Evolutionary conservation across 1,284 basidiomycete species (phyloP).

Genomic region (Cutaneotrichosporon daszewskae): DNA sequence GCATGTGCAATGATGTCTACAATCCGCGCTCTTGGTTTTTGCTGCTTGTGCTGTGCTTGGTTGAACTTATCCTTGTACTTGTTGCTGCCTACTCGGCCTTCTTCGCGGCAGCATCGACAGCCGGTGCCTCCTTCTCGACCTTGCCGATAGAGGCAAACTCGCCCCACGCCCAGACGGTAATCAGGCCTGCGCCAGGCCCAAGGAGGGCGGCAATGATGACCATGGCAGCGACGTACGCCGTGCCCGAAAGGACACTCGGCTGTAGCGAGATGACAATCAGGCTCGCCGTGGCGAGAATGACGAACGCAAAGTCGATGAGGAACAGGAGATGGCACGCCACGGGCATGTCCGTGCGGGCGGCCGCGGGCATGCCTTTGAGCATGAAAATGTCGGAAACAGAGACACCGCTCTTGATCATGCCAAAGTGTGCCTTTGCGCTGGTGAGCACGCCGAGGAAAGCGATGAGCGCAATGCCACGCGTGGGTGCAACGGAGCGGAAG

Average conservation of each 20-base stretch:
- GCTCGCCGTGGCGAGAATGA: constrained; percentile 2
- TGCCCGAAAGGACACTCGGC: not conserved
- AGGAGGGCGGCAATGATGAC: not conserved
- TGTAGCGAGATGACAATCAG: constrained; percentile 7
- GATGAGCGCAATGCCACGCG: constrained; percentile 10
- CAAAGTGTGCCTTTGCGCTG: not conserved
- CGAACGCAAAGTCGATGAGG: constrained; percentile 6
- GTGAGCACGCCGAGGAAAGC: constrained; percentile 6
- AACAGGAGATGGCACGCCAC: constrained; percentile 4
- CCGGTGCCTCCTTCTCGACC: constrained; percentile 2
- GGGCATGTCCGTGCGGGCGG: not conserved
- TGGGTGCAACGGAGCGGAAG: constrained; percentile 4
- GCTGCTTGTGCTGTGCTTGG: too few relatives aligned
- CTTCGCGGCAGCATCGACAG: too few relatives aligned
- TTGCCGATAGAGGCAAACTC: constrained; percentile 8
- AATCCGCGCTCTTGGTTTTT: too few relatives aligned
- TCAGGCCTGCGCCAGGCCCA: constrained; percentile 13
- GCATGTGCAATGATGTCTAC: too few relatives aligned
- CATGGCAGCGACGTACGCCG: not conserved
- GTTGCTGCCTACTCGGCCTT: too few relatives aligned
- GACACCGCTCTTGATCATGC: not conserved
- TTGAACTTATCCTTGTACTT: too few relatives aligned
- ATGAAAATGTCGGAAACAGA: not conserved
- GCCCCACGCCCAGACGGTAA: constrained; percentile 11
- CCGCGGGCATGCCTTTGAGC: not conserved